Conservation (phyloP, 495 filamentous ascomycete genomes). For the Aspergillus incahuasiensis region DNA sequence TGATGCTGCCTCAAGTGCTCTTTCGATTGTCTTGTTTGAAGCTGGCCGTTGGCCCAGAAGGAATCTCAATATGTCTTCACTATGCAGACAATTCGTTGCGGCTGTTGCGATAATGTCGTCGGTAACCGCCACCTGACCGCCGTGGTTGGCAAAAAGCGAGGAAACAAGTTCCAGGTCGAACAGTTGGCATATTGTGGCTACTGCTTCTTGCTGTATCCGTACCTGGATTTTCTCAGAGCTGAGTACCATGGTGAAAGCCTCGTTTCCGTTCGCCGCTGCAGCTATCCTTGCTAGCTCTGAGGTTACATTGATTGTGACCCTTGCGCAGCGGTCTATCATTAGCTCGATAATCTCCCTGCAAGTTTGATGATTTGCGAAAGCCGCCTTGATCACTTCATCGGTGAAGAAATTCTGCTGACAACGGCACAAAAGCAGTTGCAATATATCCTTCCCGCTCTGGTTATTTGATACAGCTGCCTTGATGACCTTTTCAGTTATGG, state of each 20-base stretch:
- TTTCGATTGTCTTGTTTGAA: too few species aligned
- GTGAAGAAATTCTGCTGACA: too few species aligned
- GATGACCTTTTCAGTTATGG: background rate
- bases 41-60: too few species aligned
- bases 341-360: background rate
- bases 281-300: background rate
- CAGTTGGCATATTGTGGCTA: background rate
- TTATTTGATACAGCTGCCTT: too few species aligned
- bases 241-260: background rate
- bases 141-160: background rate
- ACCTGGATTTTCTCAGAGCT: background rate
- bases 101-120: background rate
- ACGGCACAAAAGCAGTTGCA: too few species aligned
- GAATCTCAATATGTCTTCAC: background rate
- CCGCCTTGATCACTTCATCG: background rate
- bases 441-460: too few species aligned
- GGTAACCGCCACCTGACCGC: background rate
- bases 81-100: background rate
- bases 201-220: background rate
- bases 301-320: background rate
- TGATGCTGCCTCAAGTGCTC: too few species aligned
- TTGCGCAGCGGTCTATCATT: background rate
- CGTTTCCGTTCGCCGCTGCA: background rate
- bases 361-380: background rate
- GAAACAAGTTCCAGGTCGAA: background rate